A percentile compares a stretch with the other conserved stretches of the same genome.
Conservation (phyloP, 2,329 filamentous ascomycete species). For the Xylaria sp. region DNA sequence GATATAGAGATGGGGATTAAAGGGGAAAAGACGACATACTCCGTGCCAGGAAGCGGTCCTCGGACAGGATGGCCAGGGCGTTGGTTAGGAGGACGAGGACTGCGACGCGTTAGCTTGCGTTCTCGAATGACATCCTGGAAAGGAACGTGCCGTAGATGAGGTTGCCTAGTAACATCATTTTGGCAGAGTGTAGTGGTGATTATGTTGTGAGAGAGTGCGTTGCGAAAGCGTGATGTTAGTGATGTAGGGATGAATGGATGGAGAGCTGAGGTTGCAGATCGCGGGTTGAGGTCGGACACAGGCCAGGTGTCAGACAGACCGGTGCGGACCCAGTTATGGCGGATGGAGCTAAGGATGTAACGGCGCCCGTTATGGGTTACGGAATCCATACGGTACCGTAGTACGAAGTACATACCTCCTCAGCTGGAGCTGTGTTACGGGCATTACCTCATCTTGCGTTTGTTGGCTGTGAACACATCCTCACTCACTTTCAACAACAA, state of each 20-base stretch:
- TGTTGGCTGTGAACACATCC: background rate
- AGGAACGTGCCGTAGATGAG: conserved; percentile 61
- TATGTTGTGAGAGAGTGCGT: background rate
- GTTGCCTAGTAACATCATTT: conserved; percentile 66
- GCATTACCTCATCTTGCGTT: background rate
- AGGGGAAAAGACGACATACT: conserved; percentile 47
- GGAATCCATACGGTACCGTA: no score
- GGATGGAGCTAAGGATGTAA: no score
- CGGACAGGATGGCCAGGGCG: conserved; percentile 85
- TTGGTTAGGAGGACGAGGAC: conserved; percentile 86
- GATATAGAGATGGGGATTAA: no score
- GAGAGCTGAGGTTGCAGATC: background rate
- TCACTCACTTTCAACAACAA: background rate
- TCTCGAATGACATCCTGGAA: background rate
- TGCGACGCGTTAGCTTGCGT: conserved; percentile 31
- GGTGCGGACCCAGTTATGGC: background rate
- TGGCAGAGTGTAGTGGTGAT: conserved; percentile 24
- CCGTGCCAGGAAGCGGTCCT: conserved; percentile 86
- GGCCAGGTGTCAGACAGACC: conserved; percentile 19
- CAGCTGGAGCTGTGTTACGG: no score
- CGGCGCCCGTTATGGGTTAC: no score
- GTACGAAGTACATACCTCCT: no score
- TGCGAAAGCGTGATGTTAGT: background rate
- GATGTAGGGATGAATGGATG: background rate
- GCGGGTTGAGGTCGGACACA: conserved; percentile 6